These are phyloP conservation scores for Handroanthus guayacan DNA, from an alignment of 257 asterid genomes.

Conservation along the genomic window DNA sequence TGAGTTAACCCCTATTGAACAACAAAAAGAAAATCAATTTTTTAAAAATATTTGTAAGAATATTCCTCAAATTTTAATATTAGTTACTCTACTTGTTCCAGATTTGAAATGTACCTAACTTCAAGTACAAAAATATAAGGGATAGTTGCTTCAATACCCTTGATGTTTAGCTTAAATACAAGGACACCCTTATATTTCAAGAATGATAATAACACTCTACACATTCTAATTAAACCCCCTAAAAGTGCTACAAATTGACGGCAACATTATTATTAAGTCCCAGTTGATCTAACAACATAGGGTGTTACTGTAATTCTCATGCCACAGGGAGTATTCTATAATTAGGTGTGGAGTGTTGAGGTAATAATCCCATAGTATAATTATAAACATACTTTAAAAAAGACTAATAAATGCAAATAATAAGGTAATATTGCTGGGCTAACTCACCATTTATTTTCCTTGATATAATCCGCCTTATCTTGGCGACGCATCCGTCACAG, in stretches of 20 bases:
- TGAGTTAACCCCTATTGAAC: slow-evolving; percentile 62
- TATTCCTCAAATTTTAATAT: slow-evolving; percentile 2
- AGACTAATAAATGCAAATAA: slow-evolving; percentile 1
- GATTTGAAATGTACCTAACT: slow-evolving; percentile 23
- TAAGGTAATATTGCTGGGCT: neutral
- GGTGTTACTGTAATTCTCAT: too few species aligned
- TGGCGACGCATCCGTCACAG: slow-evolving; percentile 90
- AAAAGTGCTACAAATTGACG: too few species aligned
- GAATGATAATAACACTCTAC: too few species aligned
- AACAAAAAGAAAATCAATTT: neutral
- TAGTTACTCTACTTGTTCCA: too few species aligned
- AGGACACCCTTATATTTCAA: too few species aligned
- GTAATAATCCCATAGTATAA: neutral
- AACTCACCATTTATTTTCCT: slow-evolving; percentile 73
- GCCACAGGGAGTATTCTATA: too few species aligned
- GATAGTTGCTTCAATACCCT: neutral
- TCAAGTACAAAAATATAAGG: neutral
- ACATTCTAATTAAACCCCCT: too few species aligned
- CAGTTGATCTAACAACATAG: too few species aligned
- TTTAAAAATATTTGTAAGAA: neutral
- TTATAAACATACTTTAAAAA: neutral
- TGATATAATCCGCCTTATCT: slow-evolving; percentile 64
- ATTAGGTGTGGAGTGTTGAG: too few species aligned
- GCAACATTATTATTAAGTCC: too few species aligned
- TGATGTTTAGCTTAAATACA: too few species aligned